Conservation (phyloP, 176 grass and related monocot genomes). For the Triticum monococcum region DNA sequence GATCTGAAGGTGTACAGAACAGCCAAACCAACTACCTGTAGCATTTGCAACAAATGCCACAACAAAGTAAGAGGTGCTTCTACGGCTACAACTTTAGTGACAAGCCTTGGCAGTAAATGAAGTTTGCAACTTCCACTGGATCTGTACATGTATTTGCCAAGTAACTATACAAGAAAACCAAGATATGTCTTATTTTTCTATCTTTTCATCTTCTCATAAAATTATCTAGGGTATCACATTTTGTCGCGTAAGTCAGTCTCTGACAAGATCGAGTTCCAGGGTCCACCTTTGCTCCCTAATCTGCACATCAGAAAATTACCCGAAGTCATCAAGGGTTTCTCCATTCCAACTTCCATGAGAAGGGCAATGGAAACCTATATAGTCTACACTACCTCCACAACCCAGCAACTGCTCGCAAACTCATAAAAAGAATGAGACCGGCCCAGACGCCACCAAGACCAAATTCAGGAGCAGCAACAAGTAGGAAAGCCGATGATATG, state of each 20-base stretch:
- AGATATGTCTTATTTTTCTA: neutral
- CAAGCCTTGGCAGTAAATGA: neutral
- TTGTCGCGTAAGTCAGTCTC: slow-evolving; percentile 25
- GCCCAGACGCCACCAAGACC: slow-evolving; percentile 79
- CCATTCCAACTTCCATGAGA: neutral
- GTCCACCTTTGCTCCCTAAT: slow-evolving; percentile 60
- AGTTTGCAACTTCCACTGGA: neutral
- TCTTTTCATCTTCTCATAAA: neutral
- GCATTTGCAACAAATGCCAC: neutral
- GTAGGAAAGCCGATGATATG: slow-evolving; percentile 61
- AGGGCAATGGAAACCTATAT: neutral
- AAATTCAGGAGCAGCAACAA: slow-evolving; percentile 55
- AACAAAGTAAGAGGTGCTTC: neutral
- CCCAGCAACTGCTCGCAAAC: slow-evolving; percentile 67
- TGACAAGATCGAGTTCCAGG: slow-evolving; percentile 50
- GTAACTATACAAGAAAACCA: neutral
- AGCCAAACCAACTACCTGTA: neutral
- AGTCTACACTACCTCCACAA: slow-evolving; percentile 60
- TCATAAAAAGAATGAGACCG: slow-evolving; percentile 86
- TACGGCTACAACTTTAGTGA: neutral
- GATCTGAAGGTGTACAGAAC: neutral
- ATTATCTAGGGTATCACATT: slow-evolving; percentile 1
- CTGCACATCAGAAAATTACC: slow-evolving; percentile 28
- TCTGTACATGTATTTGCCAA: neutral
- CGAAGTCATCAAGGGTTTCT: neutral